Conservation (phyloP, 257 asterid genomes). For the Oldenlandia corymbosa region DNA sequence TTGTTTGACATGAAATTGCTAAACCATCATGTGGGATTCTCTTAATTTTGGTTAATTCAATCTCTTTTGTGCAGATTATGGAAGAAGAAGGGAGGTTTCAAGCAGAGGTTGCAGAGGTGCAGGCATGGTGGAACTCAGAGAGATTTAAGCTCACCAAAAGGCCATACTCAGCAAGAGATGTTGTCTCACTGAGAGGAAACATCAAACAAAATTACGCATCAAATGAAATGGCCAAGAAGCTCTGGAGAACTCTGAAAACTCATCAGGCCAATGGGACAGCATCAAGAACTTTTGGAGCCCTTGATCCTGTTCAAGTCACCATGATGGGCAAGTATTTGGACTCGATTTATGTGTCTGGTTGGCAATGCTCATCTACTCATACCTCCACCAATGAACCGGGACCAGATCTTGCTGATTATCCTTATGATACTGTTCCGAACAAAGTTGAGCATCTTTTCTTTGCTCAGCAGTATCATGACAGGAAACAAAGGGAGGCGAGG, state of each 20-base stretch:
- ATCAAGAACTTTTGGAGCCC: conserved; percentile 87
- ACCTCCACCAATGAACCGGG: conserved; percentile 94
- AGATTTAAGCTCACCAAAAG: conserved; percentile 76
- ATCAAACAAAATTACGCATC: conserved; percentile 72
- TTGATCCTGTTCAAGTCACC: conserved; percentile 95
- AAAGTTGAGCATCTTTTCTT: conserved; percentile 90
- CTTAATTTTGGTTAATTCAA: neutral
- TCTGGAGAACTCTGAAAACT: conserved; percentile 85
- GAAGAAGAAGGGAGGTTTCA: conserved; percentile 93
- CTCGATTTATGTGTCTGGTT: conserved; percentile 87
- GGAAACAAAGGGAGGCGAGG: conserved; percentile 89
- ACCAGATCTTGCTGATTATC: conserved; percentile 96
- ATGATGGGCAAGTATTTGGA: conserved; percentile 97
- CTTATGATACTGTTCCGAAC: conserved; percentile 95
- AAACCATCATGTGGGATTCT: too few species aligned
- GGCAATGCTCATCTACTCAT: conserved; percentile 99
- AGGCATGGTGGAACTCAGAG: conserved; percentile 96
- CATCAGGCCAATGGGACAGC: conserved; percentile 90
- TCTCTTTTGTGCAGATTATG: conserved; percentile 48
- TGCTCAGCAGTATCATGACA: conserved; percentile 92
- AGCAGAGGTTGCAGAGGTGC: conserved; percentile 84
- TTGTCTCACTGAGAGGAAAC: conserved; percentile 81
- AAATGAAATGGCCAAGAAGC: conserved; percentile 80
- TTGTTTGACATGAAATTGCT: too few species aligned
- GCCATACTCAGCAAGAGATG: conserved; percentile 91